These are phyloP conservation scores for Ustilaginoidea virens DNA, from an alignment of 2,329 filamentous ascomycete species.

Conservation along the genomic window DNA sequence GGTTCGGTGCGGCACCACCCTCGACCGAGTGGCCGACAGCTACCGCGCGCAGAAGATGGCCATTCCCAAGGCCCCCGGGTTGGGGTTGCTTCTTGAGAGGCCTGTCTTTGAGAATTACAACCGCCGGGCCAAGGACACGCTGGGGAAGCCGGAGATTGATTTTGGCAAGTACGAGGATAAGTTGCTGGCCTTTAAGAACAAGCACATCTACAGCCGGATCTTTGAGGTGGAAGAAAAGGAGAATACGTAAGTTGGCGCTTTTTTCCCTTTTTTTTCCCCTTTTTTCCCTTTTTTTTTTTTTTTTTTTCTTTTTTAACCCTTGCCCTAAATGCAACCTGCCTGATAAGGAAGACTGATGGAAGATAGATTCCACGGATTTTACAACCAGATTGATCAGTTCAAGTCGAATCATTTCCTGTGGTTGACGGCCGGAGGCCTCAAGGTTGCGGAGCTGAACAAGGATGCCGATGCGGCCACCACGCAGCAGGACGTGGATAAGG, in stretches of 20 bases:
- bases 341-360: no score
- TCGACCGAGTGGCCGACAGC: constrained; percentile 54
- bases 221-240: constrained; percentile 80
- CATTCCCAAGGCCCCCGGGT: constrained; percentile 84
- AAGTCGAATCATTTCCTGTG: constrained; percentile 58
- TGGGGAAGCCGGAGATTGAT: constrained; percentile 54
- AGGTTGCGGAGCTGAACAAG: constrained; percentile 32
- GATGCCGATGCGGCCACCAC: constrained; percentile 18
- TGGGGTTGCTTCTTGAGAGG: constrained; percentile 76
- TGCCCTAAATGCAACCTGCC: no score
- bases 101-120: constrained; percentile 91
- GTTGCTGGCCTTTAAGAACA: constrained; percentile 79
- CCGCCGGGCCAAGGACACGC: constrained; percentile 46
- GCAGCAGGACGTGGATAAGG: constrained; percentile 27
- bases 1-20: constrained; percentile 67
- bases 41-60: constrained; percentile 61
- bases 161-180: constrained; percentile 65
- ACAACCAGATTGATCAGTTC: constrained; percentile 66
- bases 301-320: no score
- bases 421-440: constrained; percentile 53
- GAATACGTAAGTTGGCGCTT: constrained; percentile 51
- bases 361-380: constrained; percentile 57
- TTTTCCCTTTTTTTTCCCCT: background rate
- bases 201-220: constrained; percentile 82
- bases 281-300: background rate